phyloP scores from a whole-genome alignment of 208 protist genomes.

The Leishmania tropica region DNA sequence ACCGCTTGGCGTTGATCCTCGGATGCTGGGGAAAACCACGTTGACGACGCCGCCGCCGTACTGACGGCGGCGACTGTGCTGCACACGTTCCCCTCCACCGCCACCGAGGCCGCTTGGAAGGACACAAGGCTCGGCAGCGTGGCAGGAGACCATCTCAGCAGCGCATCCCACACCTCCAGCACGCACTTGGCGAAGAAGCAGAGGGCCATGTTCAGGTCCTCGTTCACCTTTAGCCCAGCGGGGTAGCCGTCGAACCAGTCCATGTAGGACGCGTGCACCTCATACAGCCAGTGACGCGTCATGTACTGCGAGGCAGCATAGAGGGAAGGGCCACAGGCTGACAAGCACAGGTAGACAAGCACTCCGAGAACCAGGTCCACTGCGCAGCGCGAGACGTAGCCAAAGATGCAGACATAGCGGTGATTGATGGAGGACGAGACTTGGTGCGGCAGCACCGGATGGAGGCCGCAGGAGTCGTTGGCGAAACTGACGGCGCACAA shows the following conservation, averaged over 20 bases:
- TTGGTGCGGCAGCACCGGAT: slow-evolving; percentile 74
- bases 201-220: slow-evolving; percentile 88
- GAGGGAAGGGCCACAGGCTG: slow-evolving; percentile 42
- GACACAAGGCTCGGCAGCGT: slow-evolving; percentile 27
- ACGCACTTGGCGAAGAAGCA: slow-evolving; percentile 80
- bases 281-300: slow-evolving; percentile 63
- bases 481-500: slow-evolving; percentile 51
- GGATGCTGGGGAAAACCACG: slow-evolving; percentile 5
- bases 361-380: slow-evolving; percentile 70
- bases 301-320: slow-evolving; percentile 43
- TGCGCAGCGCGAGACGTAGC: slow-evolving; percentile 63
- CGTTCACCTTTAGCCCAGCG: slow-evolving; percentile 94
- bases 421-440: slow-evolving; percentile 18
- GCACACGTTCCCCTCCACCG: not conserved
- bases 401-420: slow-evolving; percentile 59
- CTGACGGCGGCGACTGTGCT: not conserved
- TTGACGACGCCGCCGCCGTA: not conserved
- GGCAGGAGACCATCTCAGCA: slow-evolving; percentile 39
- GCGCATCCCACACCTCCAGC: slow-evolving; percentile 68
- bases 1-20: slow-evolving; percentile 30
- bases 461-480: slow-evolving; percentile 70
- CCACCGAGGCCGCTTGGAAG: slow-evolving; percentile 7
- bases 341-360: slow-evolving; percentile 53
- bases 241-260: slow-evolving; percentile 94
- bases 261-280: slow-evolving; percentile 85